These are phyloP conservation scores for Astrothelium subdiscretum DNA, from an alignment of 495 filamentous ascomycete genomes.

Conservation along the genomic window DNA sequence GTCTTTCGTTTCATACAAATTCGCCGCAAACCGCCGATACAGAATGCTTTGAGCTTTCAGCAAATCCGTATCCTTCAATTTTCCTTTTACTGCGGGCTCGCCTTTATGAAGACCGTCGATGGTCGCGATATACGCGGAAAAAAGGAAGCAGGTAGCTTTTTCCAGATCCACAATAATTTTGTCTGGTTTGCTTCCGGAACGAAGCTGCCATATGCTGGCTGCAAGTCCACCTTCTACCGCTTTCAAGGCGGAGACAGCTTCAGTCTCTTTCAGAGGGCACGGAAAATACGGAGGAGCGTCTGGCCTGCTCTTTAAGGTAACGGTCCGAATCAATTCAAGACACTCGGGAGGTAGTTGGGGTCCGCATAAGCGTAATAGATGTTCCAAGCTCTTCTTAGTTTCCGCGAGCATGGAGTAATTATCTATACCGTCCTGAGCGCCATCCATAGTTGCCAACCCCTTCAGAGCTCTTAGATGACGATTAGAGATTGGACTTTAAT, in stretches of 20 bases:
- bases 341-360: conserved; percentile 17
- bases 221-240: conserved; percentile 19
- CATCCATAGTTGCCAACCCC: no score
- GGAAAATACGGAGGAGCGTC: conserved; percentile 38
- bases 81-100: conserved; percentile 9
- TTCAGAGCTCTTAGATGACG: no score
- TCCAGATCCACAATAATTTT: not conserved
- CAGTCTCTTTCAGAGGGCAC: conserved; percentile 57
- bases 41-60: conserved; percentile 8
- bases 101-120: conserved; percentile 29
- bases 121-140: conserved; percentile 20
- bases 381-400: conserved; percentile 19
- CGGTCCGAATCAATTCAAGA: conserved; percentile 12
- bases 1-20: conserved; percentile 44
- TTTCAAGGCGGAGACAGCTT: conserved; percentile 15
- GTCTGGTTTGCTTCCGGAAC: conserved; percentile 13
- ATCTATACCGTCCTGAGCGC: no score
- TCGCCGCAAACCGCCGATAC: conserved; percentile 31
- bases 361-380: conserved; percentile 15
- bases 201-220: conserved; percentile 17
- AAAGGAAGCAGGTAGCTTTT: not conserved
- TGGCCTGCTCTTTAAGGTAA: conserved; percentile 21
- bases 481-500: no score
- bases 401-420: conserved; percentile 22
- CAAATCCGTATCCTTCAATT: conserved; percentile 19